phyloP scores from a whole-genome alignment of 352 stramenopile species.

The Phytophthora tentaculata region DNA sequence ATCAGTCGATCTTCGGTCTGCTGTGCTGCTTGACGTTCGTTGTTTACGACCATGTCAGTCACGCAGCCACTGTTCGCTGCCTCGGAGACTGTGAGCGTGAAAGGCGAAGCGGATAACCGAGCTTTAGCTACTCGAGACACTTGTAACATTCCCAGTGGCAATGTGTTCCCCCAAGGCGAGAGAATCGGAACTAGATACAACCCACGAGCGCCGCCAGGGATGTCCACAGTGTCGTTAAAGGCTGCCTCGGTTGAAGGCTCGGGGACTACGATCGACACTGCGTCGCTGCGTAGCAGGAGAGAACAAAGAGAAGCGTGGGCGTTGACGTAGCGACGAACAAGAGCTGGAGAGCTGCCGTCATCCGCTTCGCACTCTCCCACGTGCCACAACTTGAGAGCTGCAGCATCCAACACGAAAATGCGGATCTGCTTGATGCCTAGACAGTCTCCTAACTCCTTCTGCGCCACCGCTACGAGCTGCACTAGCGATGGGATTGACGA shows the following conservation, averaged over 20 bases:
- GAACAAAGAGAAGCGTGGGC: constrained; percentile 66
- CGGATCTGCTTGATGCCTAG: constrained; percentile 70
- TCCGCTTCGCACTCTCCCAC: constrained; percentile 37
- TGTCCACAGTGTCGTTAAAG: constrained; percentile 80
- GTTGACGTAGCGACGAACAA: constrained; percentile 68
- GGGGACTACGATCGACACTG: constrained; percentile 37
- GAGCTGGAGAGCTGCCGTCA: constrained; percentile 11
- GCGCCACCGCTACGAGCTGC: constrained; percentile 56
- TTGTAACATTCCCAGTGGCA: constrained; percentile 71
- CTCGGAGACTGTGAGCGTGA: constrained; percentile 28
- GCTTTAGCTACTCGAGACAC: constrained; percentile 52
- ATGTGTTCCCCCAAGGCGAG: constrained; percentile 48
- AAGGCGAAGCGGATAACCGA: constrained; percentile 23
- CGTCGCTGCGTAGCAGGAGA: constrained; percentile 23
- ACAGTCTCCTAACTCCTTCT: constrained; percentile 65
- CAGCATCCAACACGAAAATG: constrained; percentile 65
- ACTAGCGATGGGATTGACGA: constrained; percentile 38
- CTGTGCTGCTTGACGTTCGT: constrained; percentile 51
- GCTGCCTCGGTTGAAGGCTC: constrained; percentile 56
- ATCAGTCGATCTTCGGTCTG: constrained; percentile 56
- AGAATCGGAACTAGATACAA: constrained; percentile 67
- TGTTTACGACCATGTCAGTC: constrained; percentile 31
- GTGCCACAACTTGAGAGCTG: constrained; percentile 61
- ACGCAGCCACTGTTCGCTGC: constrained; percentile 5
- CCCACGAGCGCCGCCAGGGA: constrained; percentile 56